Conservation (phyloP, 2,329 filamentous ascomycete species). For the Periconia sp. region DNA sequence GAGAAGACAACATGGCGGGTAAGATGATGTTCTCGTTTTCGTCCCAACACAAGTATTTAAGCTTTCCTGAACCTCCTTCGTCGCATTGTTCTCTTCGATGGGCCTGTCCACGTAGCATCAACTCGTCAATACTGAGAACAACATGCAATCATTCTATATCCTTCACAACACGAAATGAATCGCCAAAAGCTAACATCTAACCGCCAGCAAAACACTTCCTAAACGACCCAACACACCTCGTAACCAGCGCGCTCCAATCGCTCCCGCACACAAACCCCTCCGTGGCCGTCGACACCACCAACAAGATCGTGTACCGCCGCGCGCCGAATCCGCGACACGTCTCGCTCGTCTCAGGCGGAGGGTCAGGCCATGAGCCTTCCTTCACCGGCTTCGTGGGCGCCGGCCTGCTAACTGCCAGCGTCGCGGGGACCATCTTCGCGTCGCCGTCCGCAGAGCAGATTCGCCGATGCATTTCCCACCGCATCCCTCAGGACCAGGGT, state of each 20-base stretch:
- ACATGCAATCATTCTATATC: too few species aligned
- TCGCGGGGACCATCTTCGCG: constrained; percentile 86
- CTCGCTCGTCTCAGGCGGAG: constrained; percentile 83
- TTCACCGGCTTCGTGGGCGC: constrained; percentile 84
- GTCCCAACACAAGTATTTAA: too few species aligned
- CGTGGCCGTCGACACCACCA: constrained; percentile 71
- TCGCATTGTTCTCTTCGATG: too few species aligned
- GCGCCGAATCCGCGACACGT: constrained; percentile 56
- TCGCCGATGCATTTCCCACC: constrained; percentile 69
- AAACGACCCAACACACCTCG: constrained; percentile 77
- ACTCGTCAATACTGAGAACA: too few species aligned
- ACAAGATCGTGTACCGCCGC: constrained; percentile 65
- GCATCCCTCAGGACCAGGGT: constrained; percentile 71
- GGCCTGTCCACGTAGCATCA: too few species aligned
- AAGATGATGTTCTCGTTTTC: too few species aligned
- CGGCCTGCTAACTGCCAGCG: constrained; percentile 77
- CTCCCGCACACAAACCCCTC: constrained; percentile 84
- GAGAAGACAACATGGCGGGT: too few species aligned
- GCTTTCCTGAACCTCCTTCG: too few species aligned
- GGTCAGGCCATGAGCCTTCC: constrained; percentile 86
- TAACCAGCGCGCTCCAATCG: constrained; percentile 73
- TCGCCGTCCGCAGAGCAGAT: constrained; percentile 82
- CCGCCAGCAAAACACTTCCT: constrained; percentile 80
- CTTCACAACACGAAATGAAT: too few species aligned
- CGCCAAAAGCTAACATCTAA: neutral